Conservation (phyloP, 2,329 filamentous ascomycete species). For the Colletotrichum incanum region DNA sequence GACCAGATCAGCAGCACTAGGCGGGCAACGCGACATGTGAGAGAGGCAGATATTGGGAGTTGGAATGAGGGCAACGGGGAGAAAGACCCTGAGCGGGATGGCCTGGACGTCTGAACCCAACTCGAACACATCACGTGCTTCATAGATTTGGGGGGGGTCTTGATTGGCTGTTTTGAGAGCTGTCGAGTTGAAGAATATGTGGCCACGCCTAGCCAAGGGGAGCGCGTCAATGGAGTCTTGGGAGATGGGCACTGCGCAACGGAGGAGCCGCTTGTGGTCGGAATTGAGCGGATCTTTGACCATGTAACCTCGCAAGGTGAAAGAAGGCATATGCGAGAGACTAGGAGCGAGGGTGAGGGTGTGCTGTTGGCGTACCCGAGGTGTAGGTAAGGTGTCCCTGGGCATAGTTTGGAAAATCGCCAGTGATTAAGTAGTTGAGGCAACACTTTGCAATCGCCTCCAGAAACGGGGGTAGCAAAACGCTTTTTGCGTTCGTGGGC, state of each 20-base stretch:
- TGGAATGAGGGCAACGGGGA: slow-evolving; percentile 29
- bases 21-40: slow-evolving; percentile 33
- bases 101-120: slow-evolving; percentile 16
- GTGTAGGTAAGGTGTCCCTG: not conserved
- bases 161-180: slow-evolving; percentile 19
- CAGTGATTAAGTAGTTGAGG: not conserved
- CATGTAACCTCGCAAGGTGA: slow-evolving; percentile 2
- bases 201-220: slow-evolving; percentile 13
- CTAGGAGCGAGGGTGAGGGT: not conserved
- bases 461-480: not conserved
- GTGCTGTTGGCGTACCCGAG: not conserved
- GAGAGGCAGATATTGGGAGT: not conserved
- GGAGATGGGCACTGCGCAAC: not conserved
- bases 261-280: not conserved
- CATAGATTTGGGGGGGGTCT: not conserved
- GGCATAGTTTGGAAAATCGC: not conserved
- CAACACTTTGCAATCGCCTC: not conserved
- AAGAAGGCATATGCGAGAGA: not conserved
- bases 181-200: slow-evolving; percentile 16
- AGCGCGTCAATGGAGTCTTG: slow-evolving; percentile 14
- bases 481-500: not conserved
- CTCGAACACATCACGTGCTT: slow-evolving; percentile 5
- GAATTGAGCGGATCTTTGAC: not conserved
- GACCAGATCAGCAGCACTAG: slow-evolving; percentile 44
- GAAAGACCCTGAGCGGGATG: slow-evolving; percentile 5